These are phyloP conservation scores for Neurospora sp. DNA, from an alignment of 495 filamentous ascomycete species.

Conservation along the genomic window DNA sequence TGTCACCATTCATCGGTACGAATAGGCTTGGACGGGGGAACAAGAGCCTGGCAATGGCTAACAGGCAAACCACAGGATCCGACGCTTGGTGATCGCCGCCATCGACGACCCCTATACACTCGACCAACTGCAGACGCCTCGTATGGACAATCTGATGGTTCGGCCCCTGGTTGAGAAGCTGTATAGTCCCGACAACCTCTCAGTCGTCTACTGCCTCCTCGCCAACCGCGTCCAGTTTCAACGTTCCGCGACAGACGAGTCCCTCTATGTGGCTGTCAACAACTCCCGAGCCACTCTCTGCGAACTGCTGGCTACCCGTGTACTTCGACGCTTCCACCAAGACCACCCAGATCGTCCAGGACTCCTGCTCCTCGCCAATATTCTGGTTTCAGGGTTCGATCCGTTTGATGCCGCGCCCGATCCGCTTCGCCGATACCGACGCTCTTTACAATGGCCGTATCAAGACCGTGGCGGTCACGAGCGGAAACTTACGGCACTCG, in stretches of 20 bases:
- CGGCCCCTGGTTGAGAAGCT: conserved; percentile 50
- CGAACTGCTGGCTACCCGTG: conserved; percentile 46
- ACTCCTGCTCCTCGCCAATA: conserved; percentile 46
- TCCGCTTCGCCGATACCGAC: conserved; percentile 27
- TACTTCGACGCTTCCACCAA: conserved; percentile 53
- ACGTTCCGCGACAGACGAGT: conserved; percentile 42
- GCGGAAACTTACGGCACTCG: conserved; percentile 48
- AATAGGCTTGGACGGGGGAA: conserved; percentile 8
- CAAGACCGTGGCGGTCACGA: conserved; percentile 40
- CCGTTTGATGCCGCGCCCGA: conserved; percentile 49
- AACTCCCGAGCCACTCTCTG: conserved; percentile 49
- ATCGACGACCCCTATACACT: conserved; percentile 50
- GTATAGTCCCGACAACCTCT: conserved; percentile 46
- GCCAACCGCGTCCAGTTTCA: conserved; percentile 56
- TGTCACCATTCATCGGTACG: conserved; percentile 36
- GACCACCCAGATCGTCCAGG: conserved; percentile 45
- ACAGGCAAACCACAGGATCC: conserved; percentile 11
- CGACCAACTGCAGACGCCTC: conserved; percentile 47
- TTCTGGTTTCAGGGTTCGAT: conserved; percentile 53
- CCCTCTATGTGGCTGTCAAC: conserved; percentile 50
- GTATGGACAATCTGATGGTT: conserved; percentile 47
- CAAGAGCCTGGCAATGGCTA: conserved; percentile 24
- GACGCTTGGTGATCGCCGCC: conserved; percentile 18
- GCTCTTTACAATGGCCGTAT: conserved; percentile 33
- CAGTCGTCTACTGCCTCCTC: conserved; percentile 51